Base-by-base conservation (phyloP, 2,329 filamentous ascomycete genomes). In the Ceratocystis cacaofunesta region DNA sequence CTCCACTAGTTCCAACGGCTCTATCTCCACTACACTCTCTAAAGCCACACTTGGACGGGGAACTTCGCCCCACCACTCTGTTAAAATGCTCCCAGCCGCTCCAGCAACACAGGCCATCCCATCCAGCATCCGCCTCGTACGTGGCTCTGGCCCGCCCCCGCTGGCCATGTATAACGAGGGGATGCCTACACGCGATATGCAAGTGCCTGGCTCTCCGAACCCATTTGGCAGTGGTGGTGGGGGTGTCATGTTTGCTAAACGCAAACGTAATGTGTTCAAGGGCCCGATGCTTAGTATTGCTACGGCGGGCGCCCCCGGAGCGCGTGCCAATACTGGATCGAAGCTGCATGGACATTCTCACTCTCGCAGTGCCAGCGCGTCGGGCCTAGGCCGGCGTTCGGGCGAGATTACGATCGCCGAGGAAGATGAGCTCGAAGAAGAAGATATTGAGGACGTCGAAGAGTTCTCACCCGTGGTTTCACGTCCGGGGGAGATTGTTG, bases 51-150 rank as follows among this genome's bases (percentile, higher is more conserved):
- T 84, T 62, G 82, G 81, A 55, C 76, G 82, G 44, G 82, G 82
- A 15, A 85, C 89, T 28, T 92, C 87, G 2, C 92, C 94, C 0
- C 91, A 96, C 73, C 84, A 90, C 70, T 95, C 90, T 0, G 88
- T 97, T 71, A 97, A 97, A 76, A 88, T 97, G n/a, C 83, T 97
- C 2, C 92, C 94, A 0, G 89, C 90, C 0, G 96, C 92, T 0
- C 92, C 92, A 0, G 92, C 88, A 0, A 77, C 82, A 2, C 79
- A 80, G 17, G 78, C 83, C 0, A 95, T 97, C 71, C 92, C 92
- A 0, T 89, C 85, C 63, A 95, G 92, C 69, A 89, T 96, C 67
- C 86, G 92, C 2, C 79, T 96, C 12, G 89, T 92, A 1, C 84
- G 91, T 36, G 85, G 80, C 15, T 65, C 78, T 0, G 78, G 79